Evolutionary conservation across 148 eudicot species (phyloP).

Genomic region (Pouteria glomerata): DNA sequence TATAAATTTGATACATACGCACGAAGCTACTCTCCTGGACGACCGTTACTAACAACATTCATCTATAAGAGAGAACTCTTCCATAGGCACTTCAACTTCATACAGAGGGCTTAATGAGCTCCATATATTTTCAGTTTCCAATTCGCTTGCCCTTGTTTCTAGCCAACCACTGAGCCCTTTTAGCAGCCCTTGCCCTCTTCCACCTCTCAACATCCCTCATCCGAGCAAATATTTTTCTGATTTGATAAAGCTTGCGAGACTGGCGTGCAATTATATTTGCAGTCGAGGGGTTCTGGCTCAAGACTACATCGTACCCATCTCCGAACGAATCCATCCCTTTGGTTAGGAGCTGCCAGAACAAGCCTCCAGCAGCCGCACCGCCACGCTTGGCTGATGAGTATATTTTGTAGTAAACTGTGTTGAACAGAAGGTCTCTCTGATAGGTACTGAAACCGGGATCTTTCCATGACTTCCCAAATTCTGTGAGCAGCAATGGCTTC

Average conservation of each 20-base stretch:
- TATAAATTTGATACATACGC: no score
- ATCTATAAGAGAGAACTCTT: slow-evolving; percentile 38
- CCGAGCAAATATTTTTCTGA: slow-evolving; percentile 55
- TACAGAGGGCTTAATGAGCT: neutral
- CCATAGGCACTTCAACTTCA: neutral
- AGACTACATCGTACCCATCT: slow-evolving; percentile 68
- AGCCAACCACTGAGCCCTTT: slow-evolving; percentile 30
- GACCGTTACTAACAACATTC: slow-evolving; percentile 27
- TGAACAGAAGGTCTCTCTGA: slow-evolving; percentile 53
- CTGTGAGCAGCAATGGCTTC: slow-evolving; percentile 73
- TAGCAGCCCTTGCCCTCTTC: slow-evolving; percentile 56
- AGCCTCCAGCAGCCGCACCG: slow-evolving; percentile 69
- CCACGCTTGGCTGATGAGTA: slow-evolving; percentile 71
- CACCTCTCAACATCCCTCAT: slow-evolving; percentile 49
- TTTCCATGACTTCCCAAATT: slow-evolving; percentile 77
- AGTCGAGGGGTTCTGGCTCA: slow-evolving; percentile 54
- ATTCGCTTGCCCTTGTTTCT: slow-evolving; percentile 32
- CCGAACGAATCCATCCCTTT: slow-evolving; percentile 57
- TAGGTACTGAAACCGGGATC: slow-evolving; percentile 55
- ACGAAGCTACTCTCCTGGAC: slow-evolving; percentile 37
- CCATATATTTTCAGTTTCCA: slow-evolving; percentile 16
- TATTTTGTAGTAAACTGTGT: slow-evolving; percentile 45
- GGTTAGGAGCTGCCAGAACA: slow-evolving; percentile 86
- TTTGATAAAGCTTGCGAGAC: slow-evolving; percentile 48
- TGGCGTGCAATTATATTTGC: slow-evolving; percentile 62